Base-by-base conservation (phyloP, 306 rosid species). In the Calophaca sinica region DNA sequence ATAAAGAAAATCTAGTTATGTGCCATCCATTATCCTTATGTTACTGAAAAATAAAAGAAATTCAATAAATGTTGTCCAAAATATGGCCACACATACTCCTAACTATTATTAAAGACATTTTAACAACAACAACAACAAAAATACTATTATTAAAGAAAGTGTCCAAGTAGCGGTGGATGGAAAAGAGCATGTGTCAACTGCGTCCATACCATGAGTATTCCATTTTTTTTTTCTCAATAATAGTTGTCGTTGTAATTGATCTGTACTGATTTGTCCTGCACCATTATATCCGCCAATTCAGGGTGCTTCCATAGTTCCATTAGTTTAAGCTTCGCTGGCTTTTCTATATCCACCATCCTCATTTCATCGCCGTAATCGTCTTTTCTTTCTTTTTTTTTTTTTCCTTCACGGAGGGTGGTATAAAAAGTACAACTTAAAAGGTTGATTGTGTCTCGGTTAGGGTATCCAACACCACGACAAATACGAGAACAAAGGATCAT, bases 201-300 rank as follows among this genome's bases (percentile, higher is more conserved):
- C 28, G 5, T 59, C 67, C 77, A 59, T 73, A 59, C 77, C 52
- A 29, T 11, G 9, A 15, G 48, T 12, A 73, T 51, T 12, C 42
- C 28, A n/a, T 33, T 35, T 32, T 26, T n/a, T n/a, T 2, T 51
- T 35, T 31, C 0, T 2, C 6, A 46, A 14, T 62, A 52, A 8
- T 63, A 62, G 53, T 62, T 63, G 63, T 62, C 31, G 13, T 36
- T 49, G 48, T 36, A 51, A 75, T 41, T 52, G 2, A 60, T 73
- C 6, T 44, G 68, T 9, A 72, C 26, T 4, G 14, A 33, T 44
- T 44, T 59, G 54, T 46, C 53, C 26, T 11, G n/a, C 33, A 51
- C 14, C 14, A 35, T 50, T 35, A 51, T 52, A 10, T 15, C 36
- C 3, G 63, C 51, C 51, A 53, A 54, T 54, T 53, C 8, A 32